phyloP scores from a whole-genome alignment of 2,329 filamentous ascomycete species.

The Aspergillus jensenii region DNA sequence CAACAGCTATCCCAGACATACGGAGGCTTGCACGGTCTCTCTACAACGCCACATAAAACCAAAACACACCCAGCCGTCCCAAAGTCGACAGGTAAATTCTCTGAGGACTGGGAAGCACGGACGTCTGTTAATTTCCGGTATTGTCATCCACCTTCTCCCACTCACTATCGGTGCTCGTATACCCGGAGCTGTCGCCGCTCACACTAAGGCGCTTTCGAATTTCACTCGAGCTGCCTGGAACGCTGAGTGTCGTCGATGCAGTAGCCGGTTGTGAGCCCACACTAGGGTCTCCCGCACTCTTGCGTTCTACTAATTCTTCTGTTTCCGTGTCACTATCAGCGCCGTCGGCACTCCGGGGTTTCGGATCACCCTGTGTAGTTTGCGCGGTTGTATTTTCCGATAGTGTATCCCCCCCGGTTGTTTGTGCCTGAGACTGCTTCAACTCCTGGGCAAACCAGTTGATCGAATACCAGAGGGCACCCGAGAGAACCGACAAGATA shows the following conservation, averaged over 20 bases:
- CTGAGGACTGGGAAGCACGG: no score
- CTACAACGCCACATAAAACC: background rate
- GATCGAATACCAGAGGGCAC: slow-evolving; percentile 84
- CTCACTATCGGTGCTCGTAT: slow-evolving; percentile 84
- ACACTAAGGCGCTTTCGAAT: slow-evolving; percentile 47
- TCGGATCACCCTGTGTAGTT: slow-evolving; percentile 22
- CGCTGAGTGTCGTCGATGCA: slow-evolving; percentile 47
- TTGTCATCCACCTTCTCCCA: slow-evolving; percentile 84
- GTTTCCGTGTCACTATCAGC: slow-evolving; percentile 49
- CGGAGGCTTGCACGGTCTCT: background rate
- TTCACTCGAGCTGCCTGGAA: slow-evolving; percentile 39
- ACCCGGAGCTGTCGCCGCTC: slow-evolving; percentile 53
- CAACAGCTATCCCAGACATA: background rate
- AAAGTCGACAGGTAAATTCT: background rate
- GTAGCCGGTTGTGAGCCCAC: slow-evolving; percentile 19
- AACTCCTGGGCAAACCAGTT: slow-evolving; percentile 90
- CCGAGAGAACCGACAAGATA: slow-evolving; percentile 75
- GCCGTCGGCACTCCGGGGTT: slow-evolving; percentile 26
- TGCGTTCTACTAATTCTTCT: slow-evolving; percentile 28
- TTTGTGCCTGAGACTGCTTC: slow-evolving; percentile 50
- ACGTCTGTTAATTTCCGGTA: slow-evolving; percentile 4
- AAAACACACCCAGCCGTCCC: background rate
- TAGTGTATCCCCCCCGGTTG: slow-evolving; percentile 44
- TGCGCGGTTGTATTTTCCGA: slow-evolving; percentile 38
- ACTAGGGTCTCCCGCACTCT: slow-evolving; percentile 13